phyloP scores from a whole-genome alignment of 78 protist species.

The Reticulomyxa filosa region DNA sequence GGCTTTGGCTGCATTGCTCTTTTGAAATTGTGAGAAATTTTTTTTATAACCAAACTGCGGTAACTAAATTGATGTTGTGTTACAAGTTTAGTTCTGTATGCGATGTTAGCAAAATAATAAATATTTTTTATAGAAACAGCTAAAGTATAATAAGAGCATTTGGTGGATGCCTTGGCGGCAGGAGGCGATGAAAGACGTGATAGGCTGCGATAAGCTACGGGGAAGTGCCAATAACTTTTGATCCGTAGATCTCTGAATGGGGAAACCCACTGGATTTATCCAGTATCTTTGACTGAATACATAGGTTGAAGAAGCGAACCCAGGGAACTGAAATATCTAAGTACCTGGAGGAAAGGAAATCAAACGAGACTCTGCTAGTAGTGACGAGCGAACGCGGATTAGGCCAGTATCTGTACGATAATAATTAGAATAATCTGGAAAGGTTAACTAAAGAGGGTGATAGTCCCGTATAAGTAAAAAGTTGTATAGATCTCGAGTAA shows the following conservation, averaged over 20 bases:
- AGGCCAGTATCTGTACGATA: not conserved
- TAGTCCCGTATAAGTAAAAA: not conserved
- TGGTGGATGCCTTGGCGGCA: not conserved
- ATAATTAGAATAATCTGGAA: not conserved
- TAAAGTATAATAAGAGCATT: not conserved
- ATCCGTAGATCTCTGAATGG: not conserved
- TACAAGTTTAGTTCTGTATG: too few species aligned
- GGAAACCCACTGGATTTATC: not conserved
- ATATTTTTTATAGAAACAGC: not conserved
- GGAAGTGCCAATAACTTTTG: not conserved
- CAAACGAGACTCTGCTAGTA: not conserved
- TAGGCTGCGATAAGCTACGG: not conserved
- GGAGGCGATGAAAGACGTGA: not conserved
- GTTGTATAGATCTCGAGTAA: not conserved
- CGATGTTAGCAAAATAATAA: too few species aligned
- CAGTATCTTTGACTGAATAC: not conserved
- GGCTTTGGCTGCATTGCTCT: too few species aligned
- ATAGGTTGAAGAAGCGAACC: not conserved
- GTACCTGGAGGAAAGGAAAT: not conserved
- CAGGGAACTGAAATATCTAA: not conserved
- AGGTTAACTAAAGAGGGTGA: not conserved
- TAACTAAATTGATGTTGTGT: too few species aligned
- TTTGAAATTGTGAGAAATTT: constrained; percentile 18
- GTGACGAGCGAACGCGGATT: not conserved
- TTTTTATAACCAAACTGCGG: too few species aligned